These are phyloP conservation scores for Aspergillus udagawae DNA, from an alignment of 2,329 filamentous ascomycete genomes.

Conservation along the genomic window DNA sequence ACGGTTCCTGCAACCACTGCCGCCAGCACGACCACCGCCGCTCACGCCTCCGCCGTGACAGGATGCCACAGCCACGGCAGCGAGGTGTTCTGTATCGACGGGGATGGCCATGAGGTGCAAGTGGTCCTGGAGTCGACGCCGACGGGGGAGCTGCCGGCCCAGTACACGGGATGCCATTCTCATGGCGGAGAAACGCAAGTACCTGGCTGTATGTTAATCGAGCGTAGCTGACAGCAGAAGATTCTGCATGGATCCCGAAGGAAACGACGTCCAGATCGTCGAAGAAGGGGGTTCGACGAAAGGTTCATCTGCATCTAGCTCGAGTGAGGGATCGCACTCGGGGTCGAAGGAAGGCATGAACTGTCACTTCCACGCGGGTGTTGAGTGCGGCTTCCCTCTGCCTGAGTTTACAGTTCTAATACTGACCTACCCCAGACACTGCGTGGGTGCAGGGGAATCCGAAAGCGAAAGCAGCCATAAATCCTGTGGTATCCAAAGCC, in stretches of 20 bases:
- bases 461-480: conserved; percentile 29
- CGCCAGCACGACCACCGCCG: conserved; percentile 26
- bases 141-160: conserved; percentile 54
- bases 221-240: conserved; percentile 33
- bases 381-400: conserved; percentile 55
- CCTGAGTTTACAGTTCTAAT: conserved; percentile 1
- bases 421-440: conserved; percentile 41
- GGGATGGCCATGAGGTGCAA: conserved; percentile 33
- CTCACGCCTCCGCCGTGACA: conserved; percentile 47
- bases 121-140: conserved; percentile 47
- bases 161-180: conserved; percentile 62
- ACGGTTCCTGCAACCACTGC: conserved; percentile 14
- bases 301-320: conserved; percentile 26
- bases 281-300: conserved; percentile 29
- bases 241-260: conserved; percentile 58
- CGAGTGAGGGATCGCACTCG: background rate
- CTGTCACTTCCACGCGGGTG: conserved; percentile 72
- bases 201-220: background rate
- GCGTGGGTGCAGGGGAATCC: conserved; percentile 48
- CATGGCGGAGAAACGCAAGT: conserved; percentile 56
- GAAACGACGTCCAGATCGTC: conserved; percentile 58
- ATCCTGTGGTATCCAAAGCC: conserved; percentile 46
- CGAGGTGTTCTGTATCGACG: conserved; percentile 33
- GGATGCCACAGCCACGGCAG: conserved; percentile 49
- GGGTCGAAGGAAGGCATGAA: conserved; percentile 34